A percentile compares a stretch with the other conserved stretches of the same genome.
phyloP scores from a whole-genome alignment of 2,329 filamentous ascomycete genomes.

The Hypoxylon sp. region DNA sequence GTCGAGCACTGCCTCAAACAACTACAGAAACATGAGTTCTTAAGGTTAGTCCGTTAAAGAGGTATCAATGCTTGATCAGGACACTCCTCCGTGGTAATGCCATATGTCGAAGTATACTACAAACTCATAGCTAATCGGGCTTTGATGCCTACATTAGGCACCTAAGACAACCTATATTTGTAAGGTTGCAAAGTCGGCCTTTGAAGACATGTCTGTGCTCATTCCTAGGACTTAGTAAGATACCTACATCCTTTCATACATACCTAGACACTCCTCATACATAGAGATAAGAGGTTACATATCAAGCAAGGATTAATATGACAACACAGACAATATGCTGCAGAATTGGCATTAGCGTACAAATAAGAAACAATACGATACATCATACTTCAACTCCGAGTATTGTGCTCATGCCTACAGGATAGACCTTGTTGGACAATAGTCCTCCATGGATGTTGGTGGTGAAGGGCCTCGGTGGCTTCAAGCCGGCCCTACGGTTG shows the following conservation, averaged over 20 bases:
- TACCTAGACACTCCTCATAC: slow-evolving; percentile 1
- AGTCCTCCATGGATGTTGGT: neutral
- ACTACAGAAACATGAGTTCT: neutral
- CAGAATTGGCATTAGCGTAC: slow-evolving; percentile 5
- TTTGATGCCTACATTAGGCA: neutral
- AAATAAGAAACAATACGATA: slow-evolving; percentile 10
- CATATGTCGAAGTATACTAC: neutral
- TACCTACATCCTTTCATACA: neutral
- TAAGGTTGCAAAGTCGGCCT: neutral
- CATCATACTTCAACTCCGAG: slow-evolving; percentile 2
- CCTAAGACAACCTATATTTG: neutral
- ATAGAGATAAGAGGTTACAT: neutral
- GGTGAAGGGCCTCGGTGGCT: slow-evolving; percentile 10
- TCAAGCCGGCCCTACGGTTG: neutral
- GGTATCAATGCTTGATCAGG: neutral
- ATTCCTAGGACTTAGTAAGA: slow-evolving; percentile 19
- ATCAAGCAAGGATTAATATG: slow-evolving; percentile 4
- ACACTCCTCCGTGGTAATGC: neutral
- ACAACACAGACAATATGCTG: slow-evolving; percentile 11
- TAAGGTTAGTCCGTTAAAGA: neutral
- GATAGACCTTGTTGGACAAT: slow-evolving; percentile 8
- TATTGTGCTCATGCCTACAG: neutral
- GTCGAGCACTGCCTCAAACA: neutral
- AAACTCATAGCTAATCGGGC: neutral
- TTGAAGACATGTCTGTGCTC: slow-evolving; percentile 3